Base-by-base conservation (phyloP, 805 yeast species). In the Hanseniaspora clermontiae region DNA sequence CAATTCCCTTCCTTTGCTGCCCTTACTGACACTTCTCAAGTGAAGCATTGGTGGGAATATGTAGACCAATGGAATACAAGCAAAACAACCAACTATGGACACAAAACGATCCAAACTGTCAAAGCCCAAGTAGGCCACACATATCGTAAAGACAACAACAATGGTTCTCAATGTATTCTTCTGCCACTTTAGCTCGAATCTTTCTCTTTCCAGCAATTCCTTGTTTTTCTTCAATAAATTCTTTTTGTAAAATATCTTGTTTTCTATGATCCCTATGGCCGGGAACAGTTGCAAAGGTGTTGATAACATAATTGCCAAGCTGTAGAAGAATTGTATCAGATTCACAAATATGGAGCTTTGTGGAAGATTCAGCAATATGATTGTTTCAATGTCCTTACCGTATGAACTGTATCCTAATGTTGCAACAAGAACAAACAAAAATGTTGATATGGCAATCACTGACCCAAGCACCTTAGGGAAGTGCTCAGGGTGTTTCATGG, bases 11-110 rank as follows among this genome's bases (percentile, higher is more conserved):
- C 12, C 9, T 8, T 29, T 38, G n/a, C 27, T 43, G 3, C 31
- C 31, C 12, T 19, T 31, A 11, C 74, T 72, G 59, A 81, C 78
- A 56, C 80, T 72, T 63, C 72, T 76, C 55, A 80, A 72, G 63
- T 86, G 93, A 54, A 86, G 70, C 74, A 86, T 74, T 17, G 95
- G 93, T 9, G 95, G 93, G 63, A 85, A 84, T 80, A 86, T 82
- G 70, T 86, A 86, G 5, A 86, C 93, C 70, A 86, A 75, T 1
- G 95, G 95, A 56, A 86, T 83, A 64, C 95, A 86, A 1, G 91
- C 90, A 70, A 86, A 83, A 53, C 89, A 83, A 3, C 95, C 95
- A 53, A 86, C 84, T 64, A 86, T 81, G 2, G 90, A 81, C 11
- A 86, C 91, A 69, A 86, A 83, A 60, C 72, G 75, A 65, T 86